A percentile compares a stretch with the other conserved stretches of the same genome.
Conservation (phyloP, 257 asterid genomes). For the Nyctanthes arbortristis region DNA sequence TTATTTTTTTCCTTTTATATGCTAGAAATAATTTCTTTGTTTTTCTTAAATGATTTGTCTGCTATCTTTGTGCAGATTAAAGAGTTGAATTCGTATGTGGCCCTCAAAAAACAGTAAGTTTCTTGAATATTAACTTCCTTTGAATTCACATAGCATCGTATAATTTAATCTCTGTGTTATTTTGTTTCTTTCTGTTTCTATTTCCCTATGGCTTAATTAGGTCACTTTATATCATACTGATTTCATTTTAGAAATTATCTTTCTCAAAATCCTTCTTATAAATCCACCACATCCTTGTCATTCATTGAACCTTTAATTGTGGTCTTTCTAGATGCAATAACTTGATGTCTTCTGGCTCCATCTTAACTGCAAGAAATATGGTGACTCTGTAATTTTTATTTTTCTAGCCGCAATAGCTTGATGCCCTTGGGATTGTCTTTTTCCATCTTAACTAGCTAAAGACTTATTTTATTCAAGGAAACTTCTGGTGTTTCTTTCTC, state of each 20-base stretch:
- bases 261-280: constrained; percentile 12
- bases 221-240: background rate
- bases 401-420: background rate
- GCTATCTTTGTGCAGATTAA: constrained; percentile 69
- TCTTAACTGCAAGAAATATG: too few species aligned
- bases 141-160: constrained; percentile 5
- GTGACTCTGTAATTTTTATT: background rate
- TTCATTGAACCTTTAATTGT: background rate
- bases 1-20: background rate
- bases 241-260: background rate
- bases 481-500: background rate
- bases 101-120: constrained; percentile 91
- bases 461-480: background rate
- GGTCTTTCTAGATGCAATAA: background rate
- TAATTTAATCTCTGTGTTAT: constrained; percentile 2
- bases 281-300: constrained; percentile 11
- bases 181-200: constrained; percentile 4
- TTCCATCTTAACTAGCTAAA: background rate
- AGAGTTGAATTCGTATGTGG: constrained; percentile 95
- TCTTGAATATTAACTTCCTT: constrained; percentile 15
- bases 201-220: constrained; percentile 5
- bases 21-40: constrained; percentile 1
- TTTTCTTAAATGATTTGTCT: constrained; percentile 26
- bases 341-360: constrained; percentile 7
- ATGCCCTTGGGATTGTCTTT: constrained; percentile 7